phyloP scores from a whole-genome alignment of 768 basidiomycete species.

The Naganishia vishniacii region DNA sequence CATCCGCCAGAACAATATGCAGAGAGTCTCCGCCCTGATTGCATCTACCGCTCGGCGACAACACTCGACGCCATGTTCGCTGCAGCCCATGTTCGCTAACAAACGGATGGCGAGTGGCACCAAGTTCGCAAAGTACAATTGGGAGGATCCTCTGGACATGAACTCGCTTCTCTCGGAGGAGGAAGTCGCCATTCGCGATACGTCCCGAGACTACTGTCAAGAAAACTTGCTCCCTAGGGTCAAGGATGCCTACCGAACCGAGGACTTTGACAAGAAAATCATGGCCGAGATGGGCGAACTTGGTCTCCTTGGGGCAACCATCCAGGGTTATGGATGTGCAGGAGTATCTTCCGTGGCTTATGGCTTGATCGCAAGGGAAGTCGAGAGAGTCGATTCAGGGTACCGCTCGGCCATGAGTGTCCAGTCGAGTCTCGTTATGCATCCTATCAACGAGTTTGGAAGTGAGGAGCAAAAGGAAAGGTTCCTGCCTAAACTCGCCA shows the following conservation, averaged over 20 bases:
- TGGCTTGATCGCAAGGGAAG: conserved; percentile 85
- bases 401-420: conserved; percentile 93
- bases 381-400: conserved; percentile 92
- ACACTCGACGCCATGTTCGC: not conserved
- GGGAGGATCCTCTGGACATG: conserved; percentile 72
- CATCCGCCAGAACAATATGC: not conserved
- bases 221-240: conserved; percentile 81
- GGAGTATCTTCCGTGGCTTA: conserved; percentile 87
- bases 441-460: conserved; percentile 67
- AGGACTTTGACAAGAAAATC: conserved; percentile 73
- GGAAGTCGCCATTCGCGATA: conserved; percentile 79
- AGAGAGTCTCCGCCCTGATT: not conserved
- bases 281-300: conserved; percentile 87
- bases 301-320: conserved; percentile 85
- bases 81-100: conserved; percentile 14
- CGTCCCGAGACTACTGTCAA: conserved; percentile 55
- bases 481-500: conserved; percentile 77
- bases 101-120: conserved; percentile 20
- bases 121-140: conserved; percentile 48
- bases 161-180: conserved; percentile 80
- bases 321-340: conserved; percentile 87
- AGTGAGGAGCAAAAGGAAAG: conserved; percentile 82
- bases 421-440: conserved; percentile 83
- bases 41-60: not conserved
- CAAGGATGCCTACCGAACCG: conserved; percentile 78